Base-by-base conservation (phyloP, 106 monocot genomes). In the Gastrodia elata region DNA sequence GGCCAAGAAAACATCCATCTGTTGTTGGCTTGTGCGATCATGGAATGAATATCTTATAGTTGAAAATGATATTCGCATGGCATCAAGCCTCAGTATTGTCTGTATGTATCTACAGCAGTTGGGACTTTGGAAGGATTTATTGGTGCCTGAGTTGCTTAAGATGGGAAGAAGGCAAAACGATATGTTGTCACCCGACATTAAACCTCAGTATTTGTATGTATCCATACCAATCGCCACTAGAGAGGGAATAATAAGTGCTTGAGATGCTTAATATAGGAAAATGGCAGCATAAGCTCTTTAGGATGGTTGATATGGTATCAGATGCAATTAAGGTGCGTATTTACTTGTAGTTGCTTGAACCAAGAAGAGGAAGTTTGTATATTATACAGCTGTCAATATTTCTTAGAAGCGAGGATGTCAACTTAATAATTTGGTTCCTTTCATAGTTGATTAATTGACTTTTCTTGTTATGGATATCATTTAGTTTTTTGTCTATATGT, bases 161-260 rank as follows among this genome's bases (percentile, higher is more conserved):
- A 52, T 52, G 52, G 52, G 52, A 52, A 52, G 52, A 52, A 52
- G n/a, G 52, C 52, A 24, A n/a, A n/a, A n/a, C n/a, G n/a, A n/a
- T n/a, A n/a, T n/a, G n/a, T n/a, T n/a, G n/a, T n/a, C n/a, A n/a
- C n/a, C n/a, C n/a, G n/a, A n/a, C n/a, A n/a, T n/a, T n/a, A n/a
- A n/a, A n/a, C n/a, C n/a, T n/a, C n/a, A n/a, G n/a, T n/a, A n/a
- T n/a, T n/a, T n/a, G n/a, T n/a, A n/a, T n/a, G n/a, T n/a, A n/a
- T n/a, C n/a, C n/a, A n/a, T n/a, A n/a, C n/a, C n/a, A n/a, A n/a
- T n/a, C n/a, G n/a, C n/a, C n/a, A n/a, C n/a, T n/a, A n/a, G n/a
- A n/a, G n/a, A 5, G 46, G 20, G 22, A 52, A n/a, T 2, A 22
- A n/a, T 1, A 52, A 22, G 52, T n/a, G 52, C 22, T n/a, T 52